These are phyloP conservation scores for Eimeria brunetti DNA, from an alignment of 169 alveolate genomes.

Conservation along the genomic window DNA sequence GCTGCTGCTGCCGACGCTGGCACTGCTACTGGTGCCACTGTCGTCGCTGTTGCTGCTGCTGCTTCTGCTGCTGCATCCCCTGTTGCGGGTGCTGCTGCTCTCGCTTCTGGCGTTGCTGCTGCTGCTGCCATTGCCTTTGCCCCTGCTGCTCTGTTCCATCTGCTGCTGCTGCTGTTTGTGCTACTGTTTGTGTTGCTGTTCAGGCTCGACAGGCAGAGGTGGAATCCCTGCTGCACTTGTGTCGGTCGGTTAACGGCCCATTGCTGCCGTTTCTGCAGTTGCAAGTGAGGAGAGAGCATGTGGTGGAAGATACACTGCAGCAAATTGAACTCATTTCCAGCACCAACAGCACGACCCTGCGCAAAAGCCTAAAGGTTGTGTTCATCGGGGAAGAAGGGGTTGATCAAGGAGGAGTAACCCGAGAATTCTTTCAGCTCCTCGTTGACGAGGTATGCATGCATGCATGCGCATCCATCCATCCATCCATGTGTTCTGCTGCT, in stretches of 20 bases:
- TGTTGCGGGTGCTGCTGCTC: not conserved
- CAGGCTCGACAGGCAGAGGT: constrained; percentile 61
- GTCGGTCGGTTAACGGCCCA: constrained; percentile 11
- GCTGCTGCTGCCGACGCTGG: not conserved
- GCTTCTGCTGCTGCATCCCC: not conserved
- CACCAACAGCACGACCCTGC: constrained; percentile 71
- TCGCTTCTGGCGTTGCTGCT: not conserved
- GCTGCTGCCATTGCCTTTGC: not conserved
- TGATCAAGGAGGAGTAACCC: constrained; percentile 96
- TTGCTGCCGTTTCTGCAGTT: constrained; percentile 79
- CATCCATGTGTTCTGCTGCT: not conserved
- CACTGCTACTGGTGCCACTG: not conserved
- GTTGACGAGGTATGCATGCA: constrained; percentile 83
- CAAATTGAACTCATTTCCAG: constrained; percentile 27
- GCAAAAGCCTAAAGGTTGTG: constrained; percentile 86
- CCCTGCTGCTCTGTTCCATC: not conserved
- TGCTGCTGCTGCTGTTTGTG: not conserved
- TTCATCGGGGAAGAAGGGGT: constrained; percentile 95
- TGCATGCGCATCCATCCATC: not conserved
- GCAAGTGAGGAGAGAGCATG: constrained; percentile 78
- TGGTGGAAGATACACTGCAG: constrained; percentile 82
- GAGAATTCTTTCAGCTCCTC: constrained; percentile 93
- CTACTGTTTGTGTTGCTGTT: not conserved
- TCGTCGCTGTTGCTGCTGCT: not conserved
- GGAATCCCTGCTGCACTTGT: constrained; percentile 5